These are phyloP conservation scores for Acanthamoeba castellanii DNA, from an alignment of 208 protist genomes.

Conservation along the genomic window DNA sequence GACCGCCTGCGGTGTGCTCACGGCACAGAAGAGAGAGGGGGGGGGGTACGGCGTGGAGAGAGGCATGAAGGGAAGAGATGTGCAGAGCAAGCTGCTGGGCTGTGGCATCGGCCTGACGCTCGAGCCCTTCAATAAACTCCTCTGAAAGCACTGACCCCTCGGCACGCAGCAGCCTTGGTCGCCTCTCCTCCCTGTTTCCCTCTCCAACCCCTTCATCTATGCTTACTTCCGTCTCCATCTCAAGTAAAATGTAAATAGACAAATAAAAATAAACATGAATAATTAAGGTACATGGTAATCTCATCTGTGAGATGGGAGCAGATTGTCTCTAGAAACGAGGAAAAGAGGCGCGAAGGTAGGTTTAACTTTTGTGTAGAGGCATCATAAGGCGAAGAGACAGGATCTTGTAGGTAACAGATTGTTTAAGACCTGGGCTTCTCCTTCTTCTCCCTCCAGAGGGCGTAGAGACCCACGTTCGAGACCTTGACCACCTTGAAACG, in stretches of 20 bases:
- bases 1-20: too few species aligned
- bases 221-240: too few species aligned
- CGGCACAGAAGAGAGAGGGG: background rate
- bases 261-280: too few species aligned
- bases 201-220: too few species aligned
- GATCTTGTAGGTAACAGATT: background rate
- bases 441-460: constrained; percentile 99
- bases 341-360: too few species aligned
- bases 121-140: background rate
- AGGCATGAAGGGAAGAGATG: background rate
- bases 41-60: background rate
- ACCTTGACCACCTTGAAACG: constrained; percentile 99
- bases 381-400: background rate
- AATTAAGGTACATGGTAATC: too few species aligned
- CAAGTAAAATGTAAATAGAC: too few species aligned
- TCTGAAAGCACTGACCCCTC: background rate
- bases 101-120: background rate
- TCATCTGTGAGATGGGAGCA: too few species aligned
- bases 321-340: too few species aligned
- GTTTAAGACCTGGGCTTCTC: constrained; percentile 95
- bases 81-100: background rate
- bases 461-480: constrained; percentile 97
- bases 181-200: too few species aligned
- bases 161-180: background rate
- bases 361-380: background rate